These are phyloP conservation scores for Trichoderma sp. DNA, from an alignment of 2,329 filamentous ascomycete species.

Conservation along the genomic window DNA sequence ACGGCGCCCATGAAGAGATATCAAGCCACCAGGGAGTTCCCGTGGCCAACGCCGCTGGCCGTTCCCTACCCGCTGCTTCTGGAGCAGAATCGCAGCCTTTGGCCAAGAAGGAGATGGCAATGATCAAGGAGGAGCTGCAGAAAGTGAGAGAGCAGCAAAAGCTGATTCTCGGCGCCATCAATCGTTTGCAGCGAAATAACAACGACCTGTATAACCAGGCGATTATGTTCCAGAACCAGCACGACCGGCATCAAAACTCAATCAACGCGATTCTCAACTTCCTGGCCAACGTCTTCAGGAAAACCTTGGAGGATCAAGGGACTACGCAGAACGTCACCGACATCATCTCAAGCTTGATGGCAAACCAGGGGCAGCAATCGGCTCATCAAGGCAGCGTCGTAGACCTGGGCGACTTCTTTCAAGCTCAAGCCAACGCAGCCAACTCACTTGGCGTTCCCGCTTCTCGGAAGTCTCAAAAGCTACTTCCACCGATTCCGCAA, in stretches of 20 bases:
- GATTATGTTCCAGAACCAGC: conserved; percentile 81
- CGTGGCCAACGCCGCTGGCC: conserved; percentile 24
- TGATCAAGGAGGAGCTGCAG: conserved; percentile 75
- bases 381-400: conserved; percentile 56
- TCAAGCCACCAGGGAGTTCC: conserved; percentile 24
- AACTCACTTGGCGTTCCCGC: conserved; percentile 38
- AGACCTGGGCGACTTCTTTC: conserved; percentile 58
- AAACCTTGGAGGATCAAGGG: conserved; percentile 82
- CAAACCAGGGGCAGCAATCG: conserved; percentile 47
- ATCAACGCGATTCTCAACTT: conserved; percentile 99
- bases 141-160: conserved; percentile 83
- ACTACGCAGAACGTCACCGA: conserved; percentile 75
- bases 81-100: conserved; percentile 49
- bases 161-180: conserved; percentile 79
- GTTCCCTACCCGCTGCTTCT: conserved; percentile 41
- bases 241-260: conserved; percentile 95
- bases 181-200: conserved; percentile 77
- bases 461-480: conserved; percentile 51
- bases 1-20: conserved; percentile 44
- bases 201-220: conserved; percentile 85
- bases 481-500: conserved; percentile 53
- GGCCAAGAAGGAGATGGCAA: conserved; percentile 69
- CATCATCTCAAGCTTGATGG: conserved; percentile 74
- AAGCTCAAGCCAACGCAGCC: conserved; percentile 42
- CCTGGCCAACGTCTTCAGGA: conserved; percentile 91